Evolutionary conservation across 192 early-diverging fungal genomes (phyloP).

Genomic region (Mortierella claussenii): DNA sequence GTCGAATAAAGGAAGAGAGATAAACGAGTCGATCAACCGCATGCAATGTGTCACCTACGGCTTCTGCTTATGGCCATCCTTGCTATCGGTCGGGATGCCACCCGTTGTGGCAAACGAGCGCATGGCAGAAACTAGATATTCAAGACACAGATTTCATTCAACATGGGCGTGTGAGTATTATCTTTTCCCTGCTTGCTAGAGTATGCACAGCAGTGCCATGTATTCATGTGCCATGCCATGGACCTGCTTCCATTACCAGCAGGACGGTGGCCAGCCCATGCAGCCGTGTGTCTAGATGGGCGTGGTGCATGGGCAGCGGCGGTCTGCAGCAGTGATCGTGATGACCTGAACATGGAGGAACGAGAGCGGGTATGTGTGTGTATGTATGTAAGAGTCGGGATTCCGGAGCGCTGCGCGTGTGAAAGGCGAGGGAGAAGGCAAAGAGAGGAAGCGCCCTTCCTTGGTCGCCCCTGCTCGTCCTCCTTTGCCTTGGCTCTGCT

Average conservation of each 20-base stretch:
- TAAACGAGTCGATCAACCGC: too few species aligned
- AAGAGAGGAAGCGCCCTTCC: neutral
- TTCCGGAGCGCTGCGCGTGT: neutral
- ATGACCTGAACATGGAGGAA: slow-evolving; percentile 26
- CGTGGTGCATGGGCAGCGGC: neutral
- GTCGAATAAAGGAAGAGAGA: too few species aligned
- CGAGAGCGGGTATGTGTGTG: neutral
- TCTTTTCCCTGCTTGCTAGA: neutral
- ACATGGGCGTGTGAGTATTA: neutral
- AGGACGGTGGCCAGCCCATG: slow-evolving; percentile 11
- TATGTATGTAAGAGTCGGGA: neutral
- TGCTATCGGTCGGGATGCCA: slow-evolving; percentile 5
- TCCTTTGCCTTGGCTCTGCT: neutral
- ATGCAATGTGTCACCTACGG: slow-evolving; percentile 37
- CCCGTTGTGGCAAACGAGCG: slow-evolving; percentile 33
- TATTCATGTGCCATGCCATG: too few species aligned
- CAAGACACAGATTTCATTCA: neutral
- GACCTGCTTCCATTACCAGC: too few species aligned
- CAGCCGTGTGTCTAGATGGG: slow-evolving; percentile 2
- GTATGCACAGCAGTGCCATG: neutral
- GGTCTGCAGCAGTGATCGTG: slow-evolving; percentile 12
- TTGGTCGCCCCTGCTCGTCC: neutral
- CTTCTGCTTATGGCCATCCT: slow-evolving; percentile 22
- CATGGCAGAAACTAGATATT: slow-evolving; percentile 7
- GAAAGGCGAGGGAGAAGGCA: neutral